Evolutionary conservation across 805 yeast species (phyloP).

Genomic region (Yamadazyma tumulicola): DNA sequence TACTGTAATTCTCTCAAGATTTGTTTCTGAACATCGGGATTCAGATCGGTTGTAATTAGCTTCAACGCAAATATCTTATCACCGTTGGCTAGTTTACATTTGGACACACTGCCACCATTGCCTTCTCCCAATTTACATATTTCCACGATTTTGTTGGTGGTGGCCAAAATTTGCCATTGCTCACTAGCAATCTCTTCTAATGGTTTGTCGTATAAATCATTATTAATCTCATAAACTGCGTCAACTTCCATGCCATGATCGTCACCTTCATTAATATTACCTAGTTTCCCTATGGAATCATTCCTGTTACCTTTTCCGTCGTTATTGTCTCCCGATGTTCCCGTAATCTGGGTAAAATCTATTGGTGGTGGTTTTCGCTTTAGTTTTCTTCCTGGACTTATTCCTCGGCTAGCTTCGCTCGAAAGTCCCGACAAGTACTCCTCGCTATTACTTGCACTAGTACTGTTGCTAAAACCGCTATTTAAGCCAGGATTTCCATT

Average conservation of each 20-base stretch:
- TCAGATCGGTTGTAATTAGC: conserved; percentile 68
- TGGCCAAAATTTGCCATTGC: conserved; percentile 68
- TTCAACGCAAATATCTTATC: conserved; percentile 77
- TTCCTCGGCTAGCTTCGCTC: conserved; percentile 1
- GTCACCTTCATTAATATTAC: too few relatives aligned
- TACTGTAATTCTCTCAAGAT: conserved; percentile 87
- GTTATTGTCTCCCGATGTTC: too few relatives aligned
- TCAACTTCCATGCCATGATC: too few relatives aligned
- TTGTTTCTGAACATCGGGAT: conserved; percentile 86
- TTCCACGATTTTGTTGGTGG: conserved; percentile 60
- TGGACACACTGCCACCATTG: conserved; percentile 84
- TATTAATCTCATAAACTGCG: too few relatives aligned
- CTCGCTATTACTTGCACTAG: too few relatives aligned
- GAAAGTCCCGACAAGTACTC: too few relatives aligned
- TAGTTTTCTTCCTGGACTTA: conserved; percentile 10
- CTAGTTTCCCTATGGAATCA: too few relatives aligned
- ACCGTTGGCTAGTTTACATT: conserved; percentile 52
- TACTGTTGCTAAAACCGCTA: too few relatives aligned
- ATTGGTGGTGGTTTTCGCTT: conserved; percentile 42
- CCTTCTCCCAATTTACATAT: conserved; percentile 86
- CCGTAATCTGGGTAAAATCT: conserved; percentile 35
- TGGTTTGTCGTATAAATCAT: conserved; percentile 4
- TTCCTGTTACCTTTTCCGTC: too few relatives aligned
- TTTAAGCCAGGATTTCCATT: neutral
- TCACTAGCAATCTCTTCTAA: conserved; percentile 54